Evolutionary conservation across 495 filamentous ascomycete species (phyloP).

Genomic region (Rostrohypoxylon terebratum): DNA sequence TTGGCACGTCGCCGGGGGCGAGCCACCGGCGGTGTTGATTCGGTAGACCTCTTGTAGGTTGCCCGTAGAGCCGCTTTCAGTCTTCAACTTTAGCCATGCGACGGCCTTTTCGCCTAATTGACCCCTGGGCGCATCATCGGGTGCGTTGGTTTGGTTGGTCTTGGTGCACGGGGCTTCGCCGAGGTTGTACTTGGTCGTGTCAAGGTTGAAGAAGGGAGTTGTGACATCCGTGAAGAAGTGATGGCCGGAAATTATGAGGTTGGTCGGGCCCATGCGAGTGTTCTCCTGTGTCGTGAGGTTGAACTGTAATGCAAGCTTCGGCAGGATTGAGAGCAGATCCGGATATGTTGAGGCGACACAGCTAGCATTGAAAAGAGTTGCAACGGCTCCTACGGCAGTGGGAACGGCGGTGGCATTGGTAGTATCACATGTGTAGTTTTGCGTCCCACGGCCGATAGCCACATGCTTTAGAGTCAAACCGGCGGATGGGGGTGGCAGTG

Average conservation of each 20-base stretch:
- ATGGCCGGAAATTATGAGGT: slow-evolving; percentile 74
- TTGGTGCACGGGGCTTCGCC: slow-evolving; percentile 74
- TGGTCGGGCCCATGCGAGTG: slow-evolving; percentile 61
- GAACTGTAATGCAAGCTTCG: slow-evolving; percentile 67
- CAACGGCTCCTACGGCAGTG: slow-evolving; percentile 77
- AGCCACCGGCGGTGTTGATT: slow-evolving; percentile 86
- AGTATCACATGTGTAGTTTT: slow-evolving; percentile 90
- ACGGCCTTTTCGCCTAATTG: slow-evolving; percentile 70
- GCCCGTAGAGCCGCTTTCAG: slow-evolving; percentile 66
- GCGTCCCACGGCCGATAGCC: slow-evolving; percentile 85
- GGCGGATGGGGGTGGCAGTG: slow-evolving; percentile 67
- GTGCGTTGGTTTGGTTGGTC: slow-evolving; percentile 66
- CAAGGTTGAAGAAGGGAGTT: slow-evolving; percentile 83
- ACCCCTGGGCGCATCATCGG: slow-evolving; percentile 65
- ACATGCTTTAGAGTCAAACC: slow-evolving; percentile 77
- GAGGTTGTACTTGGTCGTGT: slow-evolving; percentile 62
- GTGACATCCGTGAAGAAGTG: slow-evolving; percentile 79
- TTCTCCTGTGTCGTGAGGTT: slow-evolving; percentile 54
- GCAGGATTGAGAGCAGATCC: slow-evolving; percentile 68
- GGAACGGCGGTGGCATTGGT: slow-evolving; percentile 68
- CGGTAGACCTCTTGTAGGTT: slow-evolving; percentile 81
- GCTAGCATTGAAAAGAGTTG: slow-evolving; percentile 87
- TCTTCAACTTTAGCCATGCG: slow-evolving; percentile 73
- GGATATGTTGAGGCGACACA: slow-evolving; percentile 78
- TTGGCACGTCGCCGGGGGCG: slow-evolving; percentile 78